Conservation (phyloP, 345 rosid genomes). For the Gossypium bickii region DNA sequence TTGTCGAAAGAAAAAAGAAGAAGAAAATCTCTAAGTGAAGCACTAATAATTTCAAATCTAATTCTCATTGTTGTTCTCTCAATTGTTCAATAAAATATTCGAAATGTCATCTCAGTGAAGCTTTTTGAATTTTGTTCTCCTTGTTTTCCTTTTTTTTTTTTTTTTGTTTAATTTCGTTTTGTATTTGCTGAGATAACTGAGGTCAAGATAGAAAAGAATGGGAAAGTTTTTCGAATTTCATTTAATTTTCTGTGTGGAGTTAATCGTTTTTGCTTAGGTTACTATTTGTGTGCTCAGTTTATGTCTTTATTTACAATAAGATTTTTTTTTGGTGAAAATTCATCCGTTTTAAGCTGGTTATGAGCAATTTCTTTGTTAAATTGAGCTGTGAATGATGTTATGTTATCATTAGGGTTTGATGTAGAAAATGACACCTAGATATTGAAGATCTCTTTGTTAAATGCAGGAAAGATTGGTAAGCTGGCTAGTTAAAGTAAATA, state of each 20-base stretch:
- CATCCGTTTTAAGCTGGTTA: neutral
- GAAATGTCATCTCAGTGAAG: slow-evolving; percentile 8
- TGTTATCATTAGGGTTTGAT: neutral
- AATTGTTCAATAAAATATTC: neutral
- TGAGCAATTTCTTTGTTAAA: neutral
- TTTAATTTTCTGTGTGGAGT: neutral
- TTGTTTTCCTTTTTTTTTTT: neutral
- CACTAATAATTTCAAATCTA: neutral
- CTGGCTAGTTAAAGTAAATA: neutral
- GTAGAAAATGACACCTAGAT: neutral
- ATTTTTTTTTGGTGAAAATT: neutral
- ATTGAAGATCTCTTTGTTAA: neutral
- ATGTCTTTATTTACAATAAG: neutral
- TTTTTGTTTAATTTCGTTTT: neutral
- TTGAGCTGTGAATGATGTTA: neutral
- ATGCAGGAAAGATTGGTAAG: neutral
- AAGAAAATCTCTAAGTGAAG: neutral
- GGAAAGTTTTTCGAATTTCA: neutral
- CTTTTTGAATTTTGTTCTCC: neutral
- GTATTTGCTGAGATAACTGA: slow-evolving; percentile 7
- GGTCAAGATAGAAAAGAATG: neutral
- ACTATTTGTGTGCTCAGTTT: neutral
- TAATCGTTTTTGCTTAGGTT: slow-evolving; percentile 6
- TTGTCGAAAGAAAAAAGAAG: neutral
- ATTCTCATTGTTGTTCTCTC: neutral